Evolutionary conservation across 2,329 filamentous ascomycete genomes (phyloP).

Genomic region (Malbranchea cinnamomea): DNA sequence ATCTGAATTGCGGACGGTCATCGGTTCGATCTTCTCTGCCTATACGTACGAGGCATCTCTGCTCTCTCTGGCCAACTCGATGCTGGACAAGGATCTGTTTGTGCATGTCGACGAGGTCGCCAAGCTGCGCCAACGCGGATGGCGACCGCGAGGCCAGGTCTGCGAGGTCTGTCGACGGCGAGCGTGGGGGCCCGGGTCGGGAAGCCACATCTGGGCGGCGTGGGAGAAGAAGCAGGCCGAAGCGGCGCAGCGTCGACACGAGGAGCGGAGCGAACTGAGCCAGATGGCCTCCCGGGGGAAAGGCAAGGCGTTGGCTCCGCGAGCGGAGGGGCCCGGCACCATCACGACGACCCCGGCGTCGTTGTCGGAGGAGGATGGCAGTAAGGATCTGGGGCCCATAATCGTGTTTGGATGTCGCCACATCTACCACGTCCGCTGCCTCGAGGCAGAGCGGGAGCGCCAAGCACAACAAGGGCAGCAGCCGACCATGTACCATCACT

Average conservation of each 20-base stretch:
- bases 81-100: conserved; percentile 82
- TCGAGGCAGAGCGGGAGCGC: conserved; percentile 14
- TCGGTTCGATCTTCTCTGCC: conserved; percentile 81
- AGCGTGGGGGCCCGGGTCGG: conserved; percentile 79
- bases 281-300: conserved; percentile 19
- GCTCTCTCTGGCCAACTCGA: conserved; percentile 65
- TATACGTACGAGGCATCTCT: conserved; percentile 93
- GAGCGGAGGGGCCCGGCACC: conserved; percentile 5
- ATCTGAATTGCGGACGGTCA: conserved; percentile 68
- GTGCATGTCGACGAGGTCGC: conserved; percentile 63
- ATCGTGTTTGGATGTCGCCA: conserved; percentile 36
- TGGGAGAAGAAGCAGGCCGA: conserved; percentile 51
- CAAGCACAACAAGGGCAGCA: not conserved
- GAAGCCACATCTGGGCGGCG: conserved; percentile 59
- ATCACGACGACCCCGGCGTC: conserved; percentile 9
- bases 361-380: conserved; percentile 7
- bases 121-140: conserved; percentile 64
- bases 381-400: conserved; percentile 15
- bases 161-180: conserved; percentile 75
- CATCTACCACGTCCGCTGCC: conserved; percentile 32
- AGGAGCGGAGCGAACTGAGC: conserved; percentile 16
- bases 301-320: conserved; percentile 23
- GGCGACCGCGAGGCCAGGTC: conserved; percentile 71
- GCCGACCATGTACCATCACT: too few relatives aligned
- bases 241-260: conserved; percentile 17